Evolutionary conservation across 106 monocot genomes (phyloP).

Genomic region (Platanthera zijinensis): DNA sequence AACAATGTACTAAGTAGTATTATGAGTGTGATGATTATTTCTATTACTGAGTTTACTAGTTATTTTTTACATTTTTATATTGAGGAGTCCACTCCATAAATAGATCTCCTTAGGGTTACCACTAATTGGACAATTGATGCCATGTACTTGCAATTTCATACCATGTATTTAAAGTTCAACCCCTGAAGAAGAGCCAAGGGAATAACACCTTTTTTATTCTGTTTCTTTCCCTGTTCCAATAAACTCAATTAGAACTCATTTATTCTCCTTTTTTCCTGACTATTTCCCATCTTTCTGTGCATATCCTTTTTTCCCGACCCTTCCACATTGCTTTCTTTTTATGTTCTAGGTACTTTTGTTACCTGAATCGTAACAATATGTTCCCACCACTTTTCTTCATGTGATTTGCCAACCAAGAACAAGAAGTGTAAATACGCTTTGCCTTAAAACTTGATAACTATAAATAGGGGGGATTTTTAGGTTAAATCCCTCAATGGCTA

Average conservation of each 20-base stretch:
- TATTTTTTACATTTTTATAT: neutral
- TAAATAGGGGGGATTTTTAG: too few species aligned
- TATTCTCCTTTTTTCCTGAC: neutral
- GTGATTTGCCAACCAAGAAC: too few species aligned
- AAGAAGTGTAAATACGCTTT: too few species aligned
- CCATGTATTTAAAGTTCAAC: neutral
- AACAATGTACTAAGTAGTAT: too few species aligned
- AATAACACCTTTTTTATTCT: neutral
- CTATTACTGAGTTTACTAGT: neutral
- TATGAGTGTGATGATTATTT: too few species aligned
- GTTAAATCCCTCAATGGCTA: too few species aligned
- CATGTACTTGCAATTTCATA: too few species aligned
- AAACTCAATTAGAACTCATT: neutral
- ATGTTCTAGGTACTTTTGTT: too few species aligned
- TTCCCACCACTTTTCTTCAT: too few species aligned
- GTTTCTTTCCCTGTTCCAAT: neutral
- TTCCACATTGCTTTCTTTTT: neutral
- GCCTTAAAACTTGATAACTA: too few species aligned
- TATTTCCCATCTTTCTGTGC: neutral
- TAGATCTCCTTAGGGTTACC: neutral
- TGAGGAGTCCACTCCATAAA: neutral
- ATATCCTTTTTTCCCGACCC: neutral
- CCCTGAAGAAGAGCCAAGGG: neutral
- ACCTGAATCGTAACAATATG: too few species aligned
- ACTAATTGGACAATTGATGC: neutral